Evolutionary conservation across 2,329 filamentous ascomycete genomes (phyloP), one percentile per base, ranked within the genome.

Genomic region (Leptographium galeiforme): DNA sequence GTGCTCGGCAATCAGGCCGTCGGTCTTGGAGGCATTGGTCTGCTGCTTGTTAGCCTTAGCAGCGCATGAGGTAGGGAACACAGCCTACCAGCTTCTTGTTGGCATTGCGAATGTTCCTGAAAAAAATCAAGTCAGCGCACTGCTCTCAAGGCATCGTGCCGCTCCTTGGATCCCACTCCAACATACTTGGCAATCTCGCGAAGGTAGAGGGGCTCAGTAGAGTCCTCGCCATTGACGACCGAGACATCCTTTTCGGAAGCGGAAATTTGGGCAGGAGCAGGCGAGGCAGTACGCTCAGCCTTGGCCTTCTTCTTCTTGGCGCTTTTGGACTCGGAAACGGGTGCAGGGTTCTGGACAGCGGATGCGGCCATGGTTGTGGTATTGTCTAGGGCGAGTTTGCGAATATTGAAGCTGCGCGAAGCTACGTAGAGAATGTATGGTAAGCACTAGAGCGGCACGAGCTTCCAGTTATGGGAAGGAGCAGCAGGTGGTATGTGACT

Each of bases 61-160:
- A 2, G 14, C 7, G 36, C n/a, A 34, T 1, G 10, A 44, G 41
- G 10, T 5, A 19, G 14, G 18, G 19, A 7, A 32, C 8, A 13
- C 6, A 53, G 74, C 86, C 72, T 71, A 95, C 88, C 63, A 97
- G 83, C 73, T 96, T 96, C 79, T 96, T 97, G 75, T 83, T 86
- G 64, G 93, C 73, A 69, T 93, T 95, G 65, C 91, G 89, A 62
- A 96, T 87, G 69, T 81, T 89, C 77, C 89, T 95, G 60, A 10
- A 45, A 32, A 25, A 25, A 25, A 25, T 25, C 5, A 32, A 3
- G 25, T 45, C 25, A 45, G 43, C 14, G 32, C 6, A 8, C 6
- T n/a, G 2, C 5, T 45, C 30, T 6, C 13, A 13, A 25, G 13
- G 3, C 12, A 44, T 19, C 12, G 4, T 8, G 19, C 25, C n/a